Conservation (phyloP, 805 yeast genomes). For the Komagataella pseudopastoris region DNA sequence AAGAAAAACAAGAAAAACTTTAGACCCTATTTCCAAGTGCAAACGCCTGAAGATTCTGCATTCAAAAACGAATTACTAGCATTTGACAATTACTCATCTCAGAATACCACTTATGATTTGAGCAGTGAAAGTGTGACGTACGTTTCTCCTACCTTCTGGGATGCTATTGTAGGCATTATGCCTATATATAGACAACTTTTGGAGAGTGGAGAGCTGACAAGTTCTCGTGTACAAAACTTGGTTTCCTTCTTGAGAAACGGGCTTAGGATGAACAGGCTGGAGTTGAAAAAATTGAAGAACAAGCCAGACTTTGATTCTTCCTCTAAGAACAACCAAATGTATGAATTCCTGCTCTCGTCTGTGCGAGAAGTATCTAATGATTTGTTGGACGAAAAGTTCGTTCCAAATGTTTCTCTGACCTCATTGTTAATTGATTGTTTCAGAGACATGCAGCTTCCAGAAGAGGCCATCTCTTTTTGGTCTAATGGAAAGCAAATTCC, state of each 20-base stretch:
- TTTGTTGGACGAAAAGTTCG: conserved; percentile 27
- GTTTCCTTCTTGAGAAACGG: conserved; percentile 42
- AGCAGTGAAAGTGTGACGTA: conserved; percentile 24
- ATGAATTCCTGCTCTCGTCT: conserved; percentile 32
- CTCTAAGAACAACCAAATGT: conserved; percentile 42
- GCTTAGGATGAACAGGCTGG: conserved; percentile 39
- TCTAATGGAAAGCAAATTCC: conserved; percentile 41
- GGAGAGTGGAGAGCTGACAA: conserved; percentile 31
- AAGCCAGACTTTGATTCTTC: conserved; percentile 47
- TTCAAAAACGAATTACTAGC: conserved; percentile 35
- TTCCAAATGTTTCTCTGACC: conserved; percentile 37
- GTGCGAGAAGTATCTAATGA: conserved; percentile 39
- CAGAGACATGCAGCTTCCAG: conserved; percentile 43
- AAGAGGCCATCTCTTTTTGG: conserved; percentile 63
- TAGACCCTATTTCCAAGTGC: not conserved
- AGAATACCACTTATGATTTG: conserved; percentile 21
- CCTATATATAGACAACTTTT: conserved; percentile 32
- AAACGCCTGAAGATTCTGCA: conserved; percentile 23
- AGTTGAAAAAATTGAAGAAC: conserved; percentile 38
- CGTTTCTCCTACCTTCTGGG: conserved; percentile 36
- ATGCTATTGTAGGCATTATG: conserved; percentile 35
- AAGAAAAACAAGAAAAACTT: conserved; percentile 7
- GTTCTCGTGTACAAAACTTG: conserved; percentile 31
- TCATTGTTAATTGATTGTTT: conserved; percentile 44
- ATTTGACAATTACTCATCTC: conserved; percentile 33